Evolutionary conservation across 1,139 yeast genomes (phyloP).

Genomic region (Kurtzmaniella quercitrusa): DNA sequence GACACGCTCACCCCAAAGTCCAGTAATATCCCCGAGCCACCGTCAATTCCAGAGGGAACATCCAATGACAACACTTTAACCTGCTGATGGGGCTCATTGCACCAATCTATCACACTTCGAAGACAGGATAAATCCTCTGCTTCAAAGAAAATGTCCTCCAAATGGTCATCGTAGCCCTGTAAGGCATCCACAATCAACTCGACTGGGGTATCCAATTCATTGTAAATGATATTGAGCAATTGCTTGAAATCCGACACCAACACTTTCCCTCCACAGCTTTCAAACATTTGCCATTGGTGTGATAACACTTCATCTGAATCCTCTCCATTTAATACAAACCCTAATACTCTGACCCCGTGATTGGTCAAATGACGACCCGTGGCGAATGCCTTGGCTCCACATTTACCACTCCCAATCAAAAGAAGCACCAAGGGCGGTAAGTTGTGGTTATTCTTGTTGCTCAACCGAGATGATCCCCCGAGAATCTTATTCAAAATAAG

Average conservation of each 20-base stretch:
- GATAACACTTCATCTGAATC: conserved; percentile 26
- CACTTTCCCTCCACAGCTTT: conserved; percentile 42
- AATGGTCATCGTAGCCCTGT: conserved; percentile 75
- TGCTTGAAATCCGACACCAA: conserved; percentile 29
- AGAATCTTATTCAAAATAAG: conserved; percentile 53
- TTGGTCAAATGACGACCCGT: conserved; percentile 77
- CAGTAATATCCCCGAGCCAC: conserved; percentile 66
- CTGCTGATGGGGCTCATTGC: conserved; percentile 48
- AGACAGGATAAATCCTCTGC: conserved; percentile 41
- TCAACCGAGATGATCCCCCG: conserved; percentile 65
- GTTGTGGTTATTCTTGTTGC: conserved; percentile 57
- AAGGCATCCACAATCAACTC: conserved; percentile 78
- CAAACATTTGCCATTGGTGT: conserved; percentile 51
- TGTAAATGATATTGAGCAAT: conserved; percentile 27
- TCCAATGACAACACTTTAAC: conserved; percentile 66
- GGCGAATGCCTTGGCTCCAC: conserved; percentile 75
- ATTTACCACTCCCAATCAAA: conserved; percentile 66
- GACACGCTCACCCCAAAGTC: conserved; percentile 24
- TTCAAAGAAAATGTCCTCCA: conserved; percentile 44
- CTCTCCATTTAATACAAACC: conserved; percentile 41
- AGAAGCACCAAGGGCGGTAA: conserved; percentile 74
- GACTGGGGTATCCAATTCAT: conserved; percentile 64
- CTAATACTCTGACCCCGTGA: conserved; percentile 67
- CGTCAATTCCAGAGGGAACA: conserved; percentile 80
- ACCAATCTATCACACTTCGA: conserved; percentile 60